A percentile compares a stretch with the other conserved stretches of the same genome.
These are phyloP conservation scores for Coriaria nepalensis DNA, from an alignment of 306 rosid genomes.

Conservation along the genomic window DNA sequence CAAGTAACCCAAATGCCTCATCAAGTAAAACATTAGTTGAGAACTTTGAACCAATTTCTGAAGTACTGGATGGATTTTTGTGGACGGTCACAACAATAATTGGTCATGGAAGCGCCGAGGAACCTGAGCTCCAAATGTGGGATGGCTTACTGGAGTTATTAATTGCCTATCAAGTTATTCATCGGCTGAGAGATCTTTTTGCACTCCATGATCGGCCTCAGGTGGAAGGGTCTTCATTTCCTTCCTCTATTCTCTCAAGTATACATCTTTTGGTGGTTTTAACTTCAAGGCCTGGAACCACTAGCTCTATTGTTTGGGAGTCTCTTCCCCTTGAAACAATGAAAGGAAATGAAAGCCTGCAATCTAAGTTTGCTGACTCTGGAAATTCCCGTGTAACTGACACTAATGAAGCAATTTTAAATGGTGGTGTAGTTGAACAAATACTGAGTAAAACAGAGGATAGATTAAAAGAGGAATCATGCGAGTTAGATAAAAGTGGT, in stretches of 20 bases:
- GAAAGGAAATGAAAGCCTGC: slow-evolving; percentile 32
- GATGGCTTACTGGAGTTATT: slow-evolving; percentile 85
- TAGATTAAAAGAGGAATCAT: slow-evolving; percentile 44
- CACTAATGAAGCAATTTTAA: slow-evolving; percentile 27
- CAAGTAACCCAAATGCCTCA: slow-evolving; percentile 46
- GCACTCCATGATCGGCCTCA: slow-evolving; percentile 98
- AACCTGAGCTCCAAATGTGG: slow-evolving; percentile 85
- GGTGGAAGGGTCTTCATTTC: slow-evolving; percentile 90
- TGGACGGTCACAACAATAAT: slow-evolving; percentile 70
- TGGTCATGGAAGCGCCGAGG: slow-evolving; percentile 67
- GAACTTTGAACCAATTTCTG: slow-evolving; percentile 72
- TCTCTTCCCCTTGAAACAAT: slow-evolving; percentile 23
- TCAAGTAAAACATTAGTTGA: slow-evolving; percentile 69
- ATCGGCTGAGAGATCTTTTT: slow-evolving; percentile 85
- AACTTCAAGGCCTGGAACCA: slow-evolving; percentile 61
- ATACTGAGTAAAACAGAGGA: slow-evolving; percentile 76
- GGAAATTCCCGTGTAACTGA: slow-evolving; percentile 20
- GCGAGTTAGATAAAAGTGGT: slow-evolving; percentile 20
- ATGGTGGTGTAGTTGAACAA: slow-evolving; percentile 27
- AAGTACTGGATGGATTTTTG: slow-evolving; percentile 71
- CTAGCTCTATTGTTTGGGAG: slow-evolving; percentile 57
- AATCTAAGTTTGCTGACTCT: slow-evolving; percentile 28
- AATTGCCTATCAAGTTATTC: slow-evolving; percentile 82
- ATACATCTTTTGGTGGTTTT: slow-evolving; percentile 67
- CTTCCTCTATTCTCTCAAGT: slow-evolving; percentile 71